A percentile compares a stretch with the other conserved stretches of the same genome.
Conservation (phyloP, 2,329 filamentous ascomycete genomes). For the Pyrenophora tritici-repentis region DNA sequence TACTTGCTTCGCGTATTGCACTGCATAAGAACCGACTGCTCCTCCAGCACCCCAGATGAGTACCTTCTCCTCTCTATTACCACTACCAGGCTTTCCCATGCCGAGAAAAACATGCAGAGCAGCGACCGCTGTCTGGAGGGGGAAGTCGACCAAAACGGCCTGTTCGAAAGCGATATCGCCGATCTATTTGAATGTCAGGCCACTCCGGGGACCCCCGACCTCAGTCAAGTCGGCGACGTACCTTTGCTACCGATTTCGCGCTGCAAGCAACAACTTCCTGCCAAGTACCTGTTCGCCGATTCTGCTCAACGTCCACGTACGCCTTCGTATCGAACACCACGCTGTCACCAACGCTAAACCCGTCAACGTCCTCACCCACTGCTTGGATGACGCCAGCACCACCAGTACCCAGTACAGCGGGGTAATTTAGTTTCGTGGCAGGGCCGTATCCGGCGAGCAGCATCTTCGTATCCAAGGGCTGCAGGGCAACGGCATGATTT, state of each 20-base stretch:
- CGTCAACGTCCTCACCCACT: conserved; percentile 51
- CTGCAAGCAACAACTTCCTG: conserved; percentile 28
- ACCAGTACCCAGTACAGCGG: conserved; percentile 26
- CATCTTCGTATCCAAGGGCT: conserved; percentile 35
- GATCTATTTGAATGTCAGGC: conserved; percentile 24
- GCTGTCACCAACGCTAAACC: conserved; percentile 51
- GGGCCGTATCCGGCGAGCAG: conserved; percentile 29
- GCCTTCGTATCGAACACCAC: conserved; percentile 41
- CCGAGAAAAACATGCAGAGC: conserved; percentile 35
- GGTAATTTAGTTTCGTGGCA: conserved; percentile 20
- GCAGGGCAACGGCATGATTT: conserved; percentile 30
- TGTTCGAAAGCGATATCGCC: conserved; percentile 33
- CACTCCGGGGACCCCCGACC: too few relatives aligned
- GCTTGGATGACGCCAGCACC: conserved; percentile 52
- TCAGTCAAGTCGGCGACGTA: conserved; percentile 7
- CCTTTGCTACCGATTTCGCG: conserved; percentile 27
- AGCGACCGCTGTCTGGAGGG: conserved; percentile 35
- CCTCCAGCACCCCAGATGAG: conserved; percentile 37
- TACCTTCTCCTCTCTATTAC: conserved; percentile 27
- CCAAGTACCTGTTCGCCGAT: conserved; percentile 31
- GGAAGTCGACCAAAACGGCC: conserved; percentile 31
- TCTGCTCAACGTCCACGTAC: conserved; percentile 24
- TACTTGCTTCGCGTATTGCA: conserved; percentile 33
- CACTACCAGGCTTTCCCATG: conserved; percentile 28
- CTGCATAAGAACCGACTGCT: conserved; percentile 34